Percentiles rank a stretch among this genome's conserved stretches.
Conservation (phyloP, 2,329 filamentous ascomycete species). For the Onygenales sp. region DNA sequence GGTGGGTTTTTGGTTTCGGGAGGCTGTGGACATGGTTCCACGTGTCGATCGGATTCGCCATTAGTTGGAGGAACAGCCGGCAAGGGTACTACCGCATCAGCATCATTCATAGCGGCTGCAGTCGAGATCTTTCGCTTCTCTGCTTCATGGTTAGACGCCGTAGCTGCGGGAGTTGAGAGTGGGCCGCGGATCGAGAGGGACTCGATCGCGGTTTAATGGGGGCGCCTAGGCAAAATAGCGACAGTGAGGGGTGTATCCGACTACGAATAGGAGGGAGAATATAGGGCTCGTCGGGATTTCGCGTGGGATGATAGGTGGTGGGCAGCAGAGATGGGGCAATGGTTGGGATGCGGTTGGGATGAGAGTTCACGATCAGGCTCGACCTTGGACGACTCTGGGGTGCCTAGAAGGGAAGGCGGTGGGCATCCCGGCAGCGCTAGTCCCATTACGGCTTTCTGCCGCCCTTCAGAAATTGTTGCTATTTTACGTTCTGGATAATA, state of each 20-base stretch:
- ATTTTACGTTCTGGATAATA: too few relatives aligned
- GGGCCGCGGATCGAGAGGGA: not conserved
- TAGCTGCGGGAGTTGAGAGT: slow-evolving; percentile 22
- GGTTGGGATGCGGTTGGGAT: slow-evolving; percentile 13
- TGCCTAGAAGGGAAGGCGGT: slow-evolving; percentile 3
- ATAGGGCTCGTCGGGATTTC: not conserved
- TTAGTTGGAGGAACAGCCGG: slow-evolving; percentile 24
- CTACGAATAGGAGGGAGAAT: not conserved
- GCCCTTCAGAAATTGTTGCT: too few relatives aligned
- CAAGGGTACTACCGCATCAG: slow-evolving; percentile 30
- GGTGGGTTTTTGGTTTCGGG: not conserved
- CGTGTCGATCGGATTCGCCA: not conserved
- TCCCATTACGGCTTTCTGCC: not conserved
- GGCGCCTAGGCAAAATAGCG: slow-evolving; percentile 14
- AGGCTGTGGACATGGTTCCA: not conserved
- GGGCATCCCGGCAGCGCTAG: not conserved
- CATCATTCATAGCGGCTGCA: slow-evolving; percentile 41
- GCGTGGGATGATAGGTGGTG: not conserved
- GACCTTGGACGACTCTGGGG: not conserved
- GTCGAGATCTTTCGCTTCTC: slow-evolving; percentile 28
- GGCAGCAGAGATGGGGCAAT: not conserved
- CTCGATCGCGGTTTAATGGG: slow-evolving; percentile 13
- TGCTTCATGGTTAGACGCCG: slow-evolving; percentile 37
- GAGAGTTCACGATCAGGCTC: not conserved
- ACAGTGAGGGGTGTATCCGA: not conserved